Conservation (phyloP, 1,139 yeast species). For the Suhomyces bribrorum region DNA sequence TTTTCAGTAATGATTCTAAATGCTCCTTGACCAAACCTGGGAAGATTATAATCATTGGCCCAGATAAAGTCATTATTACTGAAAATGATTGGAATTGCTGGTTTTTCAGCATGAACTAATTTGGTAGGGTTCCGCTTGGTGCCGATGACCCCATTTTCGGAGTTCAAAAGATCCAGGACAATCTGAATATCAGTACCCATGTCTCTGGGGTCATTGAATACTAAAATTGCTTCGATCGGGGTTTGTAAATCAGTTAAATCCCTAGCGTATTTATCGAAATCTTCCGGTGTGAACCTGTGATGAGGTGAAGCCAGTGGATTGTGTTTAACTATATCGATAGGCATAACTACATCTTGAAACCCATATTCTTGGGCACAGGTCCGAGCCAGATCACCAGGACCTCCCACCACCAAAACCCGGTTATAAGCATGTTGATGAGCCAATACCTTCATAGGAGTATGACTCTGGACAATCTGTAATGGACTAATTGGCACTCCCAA, state of each 20-base stretch:
- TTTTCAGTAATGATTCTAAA: constrained; percentile 66
- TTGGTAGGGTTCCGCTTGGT: constrained; percentile 45
- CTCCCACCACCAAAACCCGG: constrained; percentile 82
- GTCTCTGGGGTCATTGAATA: constrained; percentile 91
- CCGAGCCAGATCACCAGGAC: constrained; percentile 68
- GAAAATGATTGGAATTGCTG: constrained; percentile 77
- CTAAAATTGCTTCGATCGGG: constrained; percentile 76
- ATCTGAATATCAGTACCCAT: constrained; percentile 85
- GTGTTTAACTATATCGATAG: constrained; percentile 65
- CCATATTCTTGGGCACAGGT: constrained; percentile 79
- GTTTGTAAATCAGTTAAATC: constrained; percentile 30
- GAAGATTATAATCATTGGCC: constrained; percentile 80
- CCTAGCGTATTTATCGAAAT: constrained; percentile 48
- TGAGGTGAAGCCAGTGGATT: constrained; percentile 73
- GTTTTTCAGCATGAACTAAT: constrained; percentile 31
- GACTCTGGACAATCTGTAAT: constrained; percentile 80
- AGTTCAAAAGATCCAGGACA: constrained; percentile 68
- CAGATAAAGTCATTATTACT: constrained; percentile 87
- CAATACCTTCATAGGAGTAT: constrained; percentile 80
- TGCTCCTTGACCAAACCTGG: constrained; percentile 94
- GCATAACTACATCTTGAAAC: constrained; percentile 73
- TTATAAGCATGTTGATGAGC: constrained; percentile 45
- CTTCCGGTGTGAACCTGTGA: constrained; percentile 52
- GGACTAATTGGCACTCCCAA: constrained; percentile 54
- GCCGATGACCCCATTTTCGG: constrained; percentile 65